Evolutionary conservation across 768 basidiomycete species (phyloP).

Genomic region (Pulveroboletus frians): DNA sequence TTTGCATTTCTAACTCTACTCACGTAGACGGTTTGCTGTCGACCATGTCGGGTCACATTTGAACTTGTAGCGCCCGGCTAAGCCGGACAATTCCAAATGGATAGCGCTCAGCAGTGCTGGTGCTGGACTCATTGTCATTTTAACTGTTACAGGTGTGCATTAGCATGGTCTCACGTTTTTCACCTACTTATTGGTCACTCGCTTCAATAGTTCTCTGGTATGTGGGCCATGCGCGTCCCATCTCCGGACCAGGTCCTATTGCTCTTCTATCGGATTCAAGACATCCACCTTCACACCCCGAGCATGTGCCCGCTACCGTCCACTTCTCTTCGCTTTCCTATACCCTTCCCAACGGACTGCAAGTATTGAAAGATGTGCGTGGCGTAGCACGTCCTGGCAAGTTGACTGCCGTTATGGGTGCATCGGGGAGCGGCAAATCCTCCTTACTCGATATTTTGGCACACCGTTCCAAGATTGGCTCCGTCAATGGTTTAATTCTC

Average conservation of each 20-base stretch:
- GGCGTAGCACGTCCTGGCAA: conserved; percentile 86
- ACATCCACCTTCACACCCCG: conserved; percentile 52
- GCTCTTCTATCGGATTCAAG: conserved; percentile 80
- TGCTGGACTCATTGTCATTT: conserved; percentile 68
- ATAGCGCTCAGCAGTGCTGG: conserved; percentile 80
- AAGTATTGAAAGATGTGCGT: conserved; percentile 75
- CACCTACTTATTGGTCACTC: background rate
- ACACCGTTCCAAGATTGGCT: conserved; percentile 79
- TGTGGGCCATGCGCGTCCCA: conserved; percentile 60
- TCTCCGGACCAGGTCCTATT: conserved; percentile 53
- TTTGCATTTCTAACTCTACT: background rate
- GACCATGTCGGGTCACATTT: background rate
- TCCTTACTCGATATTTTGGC: conserved; percentile 96
- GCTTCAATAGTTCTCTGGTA: conserved; percentile 75
- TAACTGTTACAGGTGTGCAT: conserved; percentile 54
- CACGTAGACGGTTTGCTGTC: background rate
- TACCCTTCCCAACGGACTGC: conserved; percentile 51
- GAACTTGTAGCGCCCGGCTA: conserved; percentile 55
- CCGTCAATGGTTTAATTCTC: conserved; percentile 64
- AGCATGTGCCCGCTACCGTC: conserved; percentile 92
- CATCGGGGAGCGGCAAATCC: conserved; percentile 94
- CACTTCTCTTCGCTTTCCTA: conserved; percentile 87
- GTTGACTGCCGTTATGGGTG: conserved; percentile 94
- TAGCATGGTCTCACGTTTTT: background rate
- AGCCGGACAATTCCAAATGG: conserved; percentile 79